phyloP scores from a whole-genome alignment of 441 rosid species.

The Gossypium schwendimanii region DNA sequence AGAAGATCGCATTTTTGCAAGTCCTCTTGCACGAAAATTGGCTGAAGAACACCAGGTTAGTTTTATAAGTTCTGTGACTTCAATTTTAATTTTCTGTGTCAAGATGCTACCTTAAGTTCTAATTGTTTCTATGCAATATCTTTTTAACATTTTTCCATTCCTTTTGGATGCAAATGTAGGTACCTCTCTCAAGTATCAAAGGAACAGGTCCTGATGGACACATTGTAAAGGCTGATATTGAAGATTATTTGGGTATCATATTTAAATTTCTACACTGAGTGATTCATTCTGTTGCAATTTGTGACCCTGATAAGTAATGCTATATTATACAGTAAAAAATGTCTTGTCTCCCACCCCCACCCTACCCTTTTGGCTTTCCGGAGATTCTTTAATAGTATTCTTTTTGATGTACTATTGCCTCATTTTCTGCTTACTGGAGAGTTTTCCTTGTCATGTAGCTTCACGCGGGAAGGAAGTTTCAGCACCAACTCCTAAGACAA shows the following conservation, averaged over 20 bases:
- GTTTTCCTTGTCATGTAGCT: slow-evolving; percentile 40
- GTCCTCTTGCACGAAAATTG: slow-evolving; percentile 82
- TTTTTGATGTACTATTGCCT: background rate
- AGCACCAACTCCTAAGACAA: slow-evolving; percentile 37
- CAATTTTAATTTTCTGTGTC: background rate
- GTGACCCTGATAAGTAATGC: background rate
- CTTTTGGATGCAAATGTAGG: slow-evolving; percentile 29
- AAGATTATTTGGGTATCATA: slow-evolving; percentile 74
- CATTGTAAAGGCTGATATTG: slow-evolving; percentile 86
- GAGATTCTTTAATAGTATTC: background rate
- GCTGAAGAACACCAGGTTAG: slow-evolving; percentile 84
- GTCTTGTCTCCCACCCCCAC: background rate
- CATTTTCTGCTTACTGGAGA: slow-evolving; percentile 6
- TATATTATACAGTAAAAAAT: background rate
- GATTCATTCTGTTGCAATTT: background rate
- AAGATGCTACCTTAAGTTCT: background rate
- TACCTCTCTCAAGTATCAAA: slow-evolving; percentile 69
- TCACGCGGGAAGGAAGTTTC: slow-evolving; percentile 63
- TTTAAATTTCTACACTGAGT: slow-evolving; percentile 1
- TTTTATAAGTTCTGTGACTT: slow-evolving; percentile 8
- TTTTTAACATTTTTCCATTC: background rate
- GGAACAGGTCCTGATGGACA: slow-evolving; percentile 92
- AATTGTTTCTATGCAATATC: background rate
- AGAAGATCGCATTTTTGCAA: slow-evolving; percentile 72
- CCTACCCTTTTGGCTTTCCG: background rate